Evolutionary conservation across 78 protist species (phyloP).

Genomic region (Salpingoeca rosetta): DNA sequence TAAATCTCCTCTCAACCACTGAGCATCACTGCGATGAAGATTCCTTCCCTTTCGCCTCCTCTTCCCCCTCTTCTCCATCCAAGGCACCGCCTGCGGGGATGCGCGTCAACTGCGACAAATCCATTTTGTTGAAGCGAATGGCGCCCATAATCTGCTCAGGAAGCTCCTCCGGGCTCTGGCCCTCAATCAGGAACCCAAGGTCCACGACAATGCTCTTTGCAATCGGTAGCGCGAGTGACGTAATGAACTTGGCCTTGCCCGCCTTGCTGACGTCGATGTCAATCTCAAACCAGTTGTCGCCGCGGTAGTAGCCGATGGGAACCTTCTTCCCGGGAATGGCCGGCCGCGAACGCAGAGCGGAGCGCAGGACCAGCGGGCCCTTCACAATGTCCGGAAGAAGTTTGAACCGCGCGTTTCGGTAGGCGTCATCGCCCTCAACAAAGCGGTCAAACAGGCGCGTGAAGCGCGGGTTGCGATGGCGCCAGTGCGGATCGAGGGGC

Average conservation of each 20-base stretch:
- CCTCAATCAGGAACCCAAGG: background rate
- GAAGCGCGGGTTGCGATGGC: background rate
- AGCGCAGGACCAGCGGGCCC: background rate
- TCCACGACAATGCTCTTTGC: background rate
- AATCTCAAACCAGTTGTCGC: background rate
- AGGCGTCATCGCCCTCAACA: background rate
- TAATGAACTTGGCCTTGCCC: background rate
- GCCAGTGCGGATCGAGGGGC: background rate
- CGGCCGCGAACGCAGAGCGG: background rate
- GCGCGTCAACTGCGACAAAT: background rate
- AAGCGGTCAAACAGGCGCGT: background rate
- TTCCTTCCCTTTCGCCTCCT: too few relatives aligned
- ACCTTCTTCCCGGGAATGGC: background rate
- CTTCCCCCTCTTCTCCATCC: too few relatives aligned
- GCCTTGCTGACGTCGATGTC: background rate
- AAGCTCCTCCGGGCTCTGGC: background rate
- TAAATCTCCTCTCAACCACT: too few relatives aligned
- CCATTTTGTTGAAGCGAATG: background rate
- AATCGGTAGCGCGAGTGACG: background rate
- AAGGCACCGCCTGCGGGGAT: too few relatives aligned
- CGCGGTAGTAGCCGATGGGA: background rate
- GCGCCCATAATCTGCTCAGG: background rate
- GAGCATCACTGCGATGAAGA: too few relatives aligned
- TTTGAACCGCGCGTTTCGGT: background rate
- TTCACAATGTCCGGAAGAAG: background rate